Base-by-base conservation (phyloP, 2,329 filamentous ascomycete genomes). In the Ophiostoma himal-ulmi region DNA sequence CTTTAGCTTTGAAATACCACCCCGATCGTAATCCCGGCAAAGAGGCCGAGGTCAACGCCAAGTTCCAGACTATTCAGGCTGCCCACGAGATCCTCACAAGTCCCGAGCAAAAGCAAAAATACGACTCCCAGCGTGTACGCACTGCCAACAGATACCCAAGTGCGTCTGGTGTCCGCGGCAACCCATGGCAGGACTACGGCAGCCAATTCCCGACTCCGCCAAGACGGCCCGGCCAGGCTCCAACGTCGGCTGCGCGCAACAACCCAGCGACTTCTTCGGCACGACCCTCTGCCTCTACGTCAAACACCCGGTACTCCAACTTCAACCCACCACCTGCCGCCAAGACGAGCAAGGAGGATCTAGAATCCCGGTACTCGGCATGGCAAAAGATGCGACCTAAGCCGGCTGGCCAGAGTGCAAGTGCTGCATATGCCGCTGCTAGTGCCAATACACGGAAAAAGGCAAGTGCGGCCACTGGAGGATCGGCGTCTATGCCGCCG, bases 11-110 rank as follows among this genome's bases (percentile, higher is more conserved):
- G 66, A 91, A 91, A 78, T 96, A 91, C 76, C 93, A 97, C 77
- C 93, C 93, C 8, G 93, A 97, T 78, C 90, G 93, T 72, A 96
- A 97, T 77, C 92, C 90, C 13, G 93, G 93, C 68, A 88, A 87
- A 76, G 93, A 96, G 80, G 81, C 86, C 71, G 92, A 94, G 76
- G 91, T 90, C 77, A 92, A 91, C 74, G 84, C 90, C 41, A 91
- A 92, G 76, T 97, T 97, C 76, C 91, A 96, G 78, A 86, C 89
- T 68, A 96, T 97, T 67, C 92, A 96, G 79, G 88, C 91, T 5
- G 93, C 93, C 30, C 89, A 96, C 77, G 93, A 97, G 78, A 84
- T 97, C 69, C 79, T 88, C 17, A 82, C 80, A 36, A 84, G 86
- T 71, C 81, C 84, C 0, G 79, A 81, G 2, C 77, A 81, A 69